These are phyloP conservation scores for Acanthamoeba pearcei DNA, from an alignment of 208 protist species.

Conservation along the genomic window DNA sequence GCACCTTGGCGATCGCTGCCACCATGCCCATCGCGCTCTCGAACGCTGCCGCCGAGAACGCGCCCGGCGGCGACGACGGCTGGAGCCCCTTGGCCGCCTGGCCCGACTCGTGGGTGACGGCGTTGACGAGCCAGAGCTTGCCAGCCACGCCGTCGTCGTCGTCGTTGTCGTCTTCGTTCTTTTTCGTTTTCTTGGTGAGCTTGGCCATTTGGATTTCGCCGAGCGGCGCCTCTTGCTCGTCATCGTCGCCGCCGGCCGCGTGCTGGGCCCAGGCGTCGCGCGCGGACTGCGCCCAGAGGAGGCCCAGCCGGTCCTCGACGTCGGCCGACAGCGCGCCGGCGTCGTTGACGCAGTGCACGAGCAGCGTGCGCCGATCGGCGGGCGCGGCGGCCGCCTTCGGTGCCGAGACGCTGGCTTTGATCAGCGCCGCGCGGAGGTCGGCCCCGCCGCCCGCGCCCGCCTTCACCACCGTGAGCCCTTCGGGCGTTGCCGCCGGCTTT, in stretches of 20 bases:
- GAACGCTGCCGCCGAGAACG: background rate
- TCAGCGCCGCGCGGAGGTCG: background rate
- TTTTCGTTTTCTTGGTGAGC: background rate
- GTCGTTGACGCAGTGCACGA: conserved; percentile 53
- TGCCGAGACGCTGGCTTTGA: background rate
- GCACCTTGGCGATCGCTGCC: conserved; percentile 6
- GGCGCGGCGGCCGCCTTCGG: background rate
- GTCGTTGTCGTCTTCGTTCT: background rate
- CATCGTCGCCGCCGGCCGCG: background rate
- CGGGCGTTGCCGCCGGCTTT: background rate
- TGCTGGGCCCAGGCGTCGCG: background rate
- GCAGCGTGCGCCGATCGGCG: background rate
- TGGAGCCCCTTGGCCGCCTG: background rate
- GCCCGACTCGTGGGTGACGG: background rate
- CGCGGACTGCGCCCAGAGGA: background rate
- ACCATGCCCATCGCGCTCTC: background rate
- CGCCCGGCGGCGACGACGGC: background rate
- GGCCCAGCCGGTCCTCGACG: background rate
- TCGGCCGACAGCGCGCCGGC: background rate
- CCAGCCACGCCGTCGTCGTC: background rate
- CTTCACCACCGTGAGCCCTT: background rate
- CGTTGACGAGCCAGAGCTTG: conserved; percentile 43
- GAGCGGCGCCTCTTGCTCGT: background rate
- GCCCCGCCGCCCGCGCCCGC: background rate
- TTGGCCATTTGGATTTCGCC: conserved; percentile 43